Conservation (phyloP, 1,284 basidiomycete species). For the Fomitopsis pinicola region DNA sequence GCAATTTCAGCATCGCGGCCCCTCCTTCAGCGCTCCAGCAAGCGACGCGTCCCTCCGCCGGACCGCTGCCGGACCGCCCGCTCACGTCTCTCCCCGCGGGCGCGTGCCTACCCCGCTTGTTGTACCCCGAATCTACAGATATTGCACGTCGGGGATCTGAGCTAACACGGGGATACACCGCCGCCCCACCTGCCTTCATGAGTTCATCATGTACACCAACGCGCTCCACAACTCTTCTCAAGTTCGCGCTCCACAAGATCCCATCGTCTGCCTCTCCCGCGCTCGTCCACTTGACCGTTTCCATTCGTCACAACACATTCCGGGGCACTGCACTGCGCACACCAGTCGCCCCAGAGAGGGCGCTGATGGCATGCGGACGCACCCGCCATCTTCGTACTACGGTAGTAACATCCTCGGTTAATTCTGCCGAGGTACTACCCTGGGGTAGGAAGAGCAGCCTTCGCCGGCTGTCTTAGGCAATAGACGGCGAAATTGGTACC, state of each 20-base stretch:
- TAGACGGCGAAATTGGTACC: neutral
- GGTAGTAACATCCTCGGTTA: neutral
- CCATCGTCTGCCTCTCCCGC: neutral
- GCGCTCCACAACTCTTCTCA: neutral
- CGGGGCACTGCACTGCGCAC: neutral
- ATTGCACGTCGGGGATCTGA: neutral
- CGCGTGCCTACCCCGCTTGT: neutral
- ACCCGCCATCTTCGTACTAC: neutral
- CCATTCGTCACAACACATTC: neutral
- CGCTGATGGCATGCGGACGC: neutral
- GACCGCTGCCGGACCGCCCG: neutral
- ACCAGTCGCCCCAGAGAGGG: neutral
- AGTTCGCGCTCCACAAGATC: neutral
- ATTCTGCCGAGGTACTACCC: neutral
- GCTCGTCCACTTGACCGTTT: neutral
- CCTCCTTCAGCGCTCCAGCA: neutral
- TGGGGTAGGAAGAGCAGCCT: neutral
- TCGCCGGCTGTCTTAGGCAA: neutral
- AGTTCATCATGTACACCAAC: neutral
- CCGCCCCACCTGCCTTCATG: neutral
- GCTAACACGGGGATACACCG: neutral
- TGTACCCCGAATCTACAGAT: neutral
- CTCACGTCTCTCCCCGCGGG: neutral
- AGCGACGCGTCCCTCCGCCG: neutral
- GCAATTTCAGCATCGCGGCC: too few relatives aligned